These are phyloP conservation scores for Vanderwaltozyma yarrowii DNA, from an alignment of 805 yeast species.

Conservation along the genomic window DNA sequence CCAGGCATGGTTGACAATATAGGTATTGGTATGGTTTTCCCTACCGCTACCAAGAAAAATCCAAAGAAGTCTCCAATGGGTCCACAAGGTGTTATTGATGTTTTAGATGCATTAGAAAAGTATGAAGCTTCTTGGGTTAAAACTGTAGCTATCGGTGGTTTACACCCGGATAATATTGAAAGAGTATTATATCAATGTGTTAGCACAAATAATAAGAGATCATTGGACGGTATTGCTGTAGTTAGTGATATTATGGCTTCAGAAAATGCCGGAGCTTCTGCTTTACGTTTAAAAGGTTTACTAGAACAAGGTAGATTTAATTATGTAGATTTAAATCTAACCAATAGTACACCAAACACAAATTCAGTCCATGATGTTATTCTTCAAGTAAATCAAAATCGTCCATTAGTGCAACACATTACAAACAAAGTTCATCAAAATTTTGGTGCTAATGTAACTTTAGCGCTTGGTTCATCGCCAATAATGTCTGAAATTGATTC, in stretches of 20 bases:
- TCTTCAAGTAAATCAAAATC: slow-evolving; percentile 16
- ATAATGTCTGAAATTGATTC: slow-evolving; percentile 68
- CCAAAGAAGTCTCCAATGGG: slow-evolving; percentile 53
- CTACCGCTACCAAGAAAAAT: slow-evolving; percentile 60
- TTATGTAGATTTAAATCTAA: slow-evolving; percentile 8
- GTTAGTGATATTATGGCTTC: slow-evolving; percentile 79
- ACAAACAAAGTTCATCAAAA: slow-evolving; percentile 85
- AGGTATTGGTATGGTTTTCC: slow-evolving; percentile 74
- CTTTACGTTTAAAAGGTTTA: slow-evolving; percentile 30
- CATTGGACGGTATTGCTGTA: slow-evolving; percentile 75
- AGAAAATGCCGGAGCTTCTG: slow-evolving; percentile 41
- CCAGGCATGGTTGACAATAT: slow-evolving; percentile 53
- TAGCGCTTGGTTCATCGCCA: slow-evolving; percentile 81
- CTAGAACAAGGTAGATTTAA: slow-evolving; percentile 12
- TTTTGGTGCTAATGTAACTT: slow-evolving; percentile 75
- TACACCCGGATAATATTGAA: slow-evolving; percentile 52
- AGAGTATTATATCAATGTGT: slow-evolving; percentile 44
- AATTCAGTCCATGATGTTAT: slow-evolving; percentile 12
- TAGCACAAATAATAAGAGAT: slow-evolving; percentile 33
- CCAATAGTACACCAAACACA: not conserved
- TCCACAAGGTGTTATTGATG: slow-evolving; percentile 48
- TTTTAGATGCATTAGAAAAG: slow-evolving; percentile 38
- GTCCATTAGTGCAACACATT: slow-evolving; percentile 75
- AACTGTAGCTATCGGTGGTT: slow-evolving; percentile 76
- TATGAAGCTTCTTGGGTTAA: slow-evolving; percentile 32